Base-by-base conservation (phyloP, 805 yeast species). In the Starmerella tilneyi region DNA sequence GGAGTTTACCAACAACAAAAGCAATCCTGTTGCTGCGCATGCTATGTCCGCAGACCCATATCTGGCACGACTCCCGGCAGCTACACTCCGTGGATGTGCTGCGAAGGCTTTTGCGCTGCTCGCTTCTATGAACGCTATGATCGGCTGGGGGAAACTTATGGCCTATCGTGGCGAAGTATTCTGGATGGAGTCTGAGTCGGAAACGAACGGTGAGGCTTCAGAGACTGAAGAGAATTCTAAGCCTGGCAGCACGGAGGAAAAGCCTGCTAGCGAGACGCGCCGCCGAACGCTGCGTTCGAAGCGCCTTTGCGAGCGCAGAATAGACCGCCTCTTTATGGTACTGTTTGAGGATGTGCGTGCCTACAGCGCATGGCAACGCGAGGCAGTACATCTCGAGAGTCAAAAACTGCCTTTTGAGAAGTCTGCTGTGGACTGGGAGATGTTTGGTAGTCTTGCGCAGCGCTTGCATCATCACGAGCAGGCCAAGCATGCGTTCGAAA, bases 291-390 rank as follows among this genome's bases (percentile, higher is more conserved):
- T 67, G 41, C 60, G 63, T 24, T 60, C 63, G 43, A 79, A 79
- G 52, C 68, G 82, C 29, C 63, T 76, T 28, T 82, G 94, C 60
- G 89, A 81, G 57, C 67, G 76, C 44, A 82, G 94, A 88, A 66
- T 84, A 24, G 94, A 84, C 52, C 79, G 79, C 56, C 64, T 84
- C 41, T 81, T 84, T 58, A 65, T 80, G 63, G 70, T 78, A 2
- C 63, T 84, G 24, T 83, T 78, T 57, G 88, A 81, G 48, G 86
- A 80, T 54, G 62, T 72, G 45, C 62, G 73, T 22, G 70, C 84
- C 1, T 89, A 83, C 61, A 85, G 96, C 1, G 74, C 84, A 72
- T 89, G 95, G 92, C 88, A 86, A 61, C 86, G 95, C 0, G 96
- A 92, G 61, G 73, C 74, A 54, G 75, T 86, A 50, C 95, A 89